Evolutionary conservation across 495 filamentous ascomycete genomes (phyloP), one percentile per base, ranked within the genome.

Genomic region (Annulohypoxylon stygium): DNA sequence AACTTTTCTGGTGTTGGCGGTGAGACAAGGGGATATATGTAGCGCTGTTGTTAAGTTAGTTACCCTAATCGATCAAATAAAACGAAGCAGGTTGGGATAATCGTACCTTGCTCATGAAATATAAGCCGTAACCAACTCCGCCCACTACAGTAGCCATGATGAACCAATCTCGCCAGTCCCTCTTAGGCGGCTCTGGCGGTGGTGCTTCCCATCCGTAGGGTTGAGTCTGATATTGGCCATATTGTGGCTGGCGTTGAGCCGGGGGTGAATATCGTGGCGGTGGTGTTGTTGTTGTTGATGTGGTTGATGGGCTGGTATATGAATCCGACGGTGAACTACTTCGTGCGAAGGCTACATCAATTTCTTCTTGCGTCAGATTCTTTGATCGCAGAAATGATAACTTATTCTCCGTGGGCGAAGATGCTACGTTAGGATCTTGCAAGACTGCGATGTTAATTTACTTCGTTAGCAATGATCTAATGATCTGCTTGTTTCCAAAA

Each of bases 81-180:
- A n/a, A 1, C 18, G 16, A 18, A 23, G 34, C 6, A 30, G 30
- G 30, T 4, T 30, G 30, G 43, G 48, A 30, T 18, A 16, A 0
- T 39, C 75, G 10, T 79, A 92, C 92, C 88, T 97, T 97, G 66
- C 93, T 90, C 9, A 97, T 87, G 74, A 89, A 88, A 78, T 94
- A 98, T n/a, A 96, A 79, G 2, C 93, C 94, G 76, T 97, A 97
- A 7, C 92, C 86, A 3, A 97, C 90, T 43, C 93, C 93, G 47
- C 92, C 91, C 70, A 95, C 90, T 8, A 97, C 91, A 0, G 94
- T 98, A 8, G 95, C 94, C 93, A 97, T 93, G 73, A 98, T 97
- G 78, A 98, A 99, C 92, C 93, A 98, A 75, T 99, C 96, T 54
- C 96, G 88, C 96, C 96, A 99, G 79, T 99, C 96, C 70, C 96